A percentile compares a stretch with the other conserved stretches of the same genome.
Evolutionary conservation across 345 rosid species (phyloP).

Genomic region (Corchorus capsularis): DNA sequence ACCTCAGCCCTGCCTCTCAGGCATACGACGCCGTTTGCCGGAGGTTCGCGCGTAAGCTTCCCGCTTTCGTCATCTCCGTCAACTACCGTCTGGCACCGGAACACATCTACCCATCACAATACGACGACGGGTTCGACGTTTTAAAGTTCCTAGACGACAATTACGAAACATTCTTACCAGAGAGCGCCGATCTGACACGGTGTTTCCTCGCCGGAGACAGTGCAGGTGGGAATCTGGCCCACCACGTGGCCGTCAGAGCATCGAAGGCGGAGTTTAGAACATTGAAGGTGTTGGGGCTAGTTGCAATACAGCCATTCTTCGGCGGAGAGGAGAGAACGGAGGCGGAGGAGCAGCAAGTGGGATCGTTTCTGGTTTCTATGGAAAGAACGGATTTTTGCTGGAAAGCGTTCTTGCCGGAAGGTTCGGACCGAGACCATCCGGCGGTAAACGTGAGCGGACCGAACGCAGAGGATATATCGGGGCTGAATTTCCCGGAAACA

Average conservation of each 20-base stretch:
- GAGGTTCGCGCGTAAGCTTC: conserved; percentile 51
- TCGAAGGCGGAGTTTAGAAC: conserved; percentile 26
- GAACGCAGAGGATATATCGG: conserved; percentile 42
- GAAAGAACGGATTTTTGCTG: conserved; percentile 56
- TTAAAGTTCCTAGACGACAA: conserved; percentile 53
- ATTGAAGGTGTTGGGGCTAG: conserved; percentile 45
- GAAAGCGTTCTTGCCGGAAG: conserved; percentile 59
- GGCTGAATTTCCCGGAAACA: conserved; percentile 54
- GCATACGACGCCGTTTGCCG: conserved; percentile 68
- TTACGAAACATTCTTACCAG: conserved; percentile 35
- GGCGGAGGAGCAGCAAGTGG: conserved; percentile 48
- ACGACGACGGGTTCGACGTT: conserved; percentile 76
- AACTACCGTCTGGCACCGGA: conserved; percentile 82
- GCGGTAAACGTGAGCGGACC: conserved; percentile 54
- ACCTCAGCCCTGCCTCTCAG: conserved; percentile 52
- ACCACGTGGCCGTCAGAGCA: conserved; percentile 59
- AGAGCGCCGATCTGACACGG: conserved; percentile 53
- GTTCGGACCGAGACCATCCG: conserved; percentile 56
- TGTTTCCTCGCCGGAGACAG: conserved; percentile 81
- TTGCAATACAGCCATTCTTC: conserved; percentile 77
- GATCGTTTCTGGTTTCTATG: conserved; percentile 42
- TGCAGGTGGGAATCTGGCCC: conserved; percentile 81
- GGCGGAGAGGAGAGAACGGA: conserved; percentile 80
- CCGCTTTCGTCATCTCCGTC: conserved; percentile 67
- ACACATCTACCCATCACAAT: conserved; percentile 68